Percentiles rank a stretch among this genome's conserved stretches.
Evolutionary conservation across 768 basidiomycete species (phyloP).

Genomic region (Udeniomyces megalosporus): DNA sequence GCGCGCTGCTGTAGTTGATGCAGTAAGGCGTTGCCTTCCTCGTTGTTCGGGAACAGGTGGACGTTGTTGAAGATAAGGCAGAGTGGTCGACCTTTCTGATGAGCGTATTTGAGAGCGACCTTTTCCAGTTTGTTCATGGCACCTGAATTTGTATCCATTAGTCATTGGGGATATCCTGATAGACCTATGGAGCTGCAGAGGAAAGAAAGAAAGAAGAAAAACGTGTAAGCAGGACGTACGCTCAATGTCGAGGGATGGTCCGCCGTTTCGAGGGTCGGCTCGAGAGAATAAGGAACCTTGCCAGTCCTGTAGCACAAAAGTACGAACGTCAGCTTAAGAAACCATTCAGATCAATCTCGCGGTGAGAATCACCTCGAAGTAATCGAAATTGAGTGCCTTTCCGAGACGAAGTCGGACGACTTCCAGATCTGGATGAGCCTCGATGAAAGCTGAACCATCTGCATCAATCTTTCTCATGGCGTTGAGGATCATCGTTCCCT

Average conservation of each 20-base stretch:
- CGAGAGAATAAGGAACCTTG: conserved; percentile 6
- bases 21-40: conserved; percentile 59
- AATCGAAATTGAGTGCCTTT: conserved; percentile 24
- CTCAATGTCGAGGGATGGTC: conserved; percentile 65
- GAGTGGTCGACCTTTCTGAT: conserved; percentile 46
- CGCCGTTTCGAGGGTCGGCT: conserved; percentile 33
- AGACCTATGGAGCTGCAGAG: no score
- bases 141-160: no score
- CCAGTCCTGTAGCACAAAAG: conserved; percentile 27
- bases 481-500: conserved; percentile 69
- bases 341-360: neutral
- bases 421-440: conserved; percentile 72
- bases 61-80: conserved; percentile 61
- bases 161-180: no score
- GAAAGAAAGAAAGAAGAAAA: no score
- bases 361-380: neutral
- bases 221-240: no score
- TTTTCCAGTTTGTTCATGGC: conserved; percentile 66
- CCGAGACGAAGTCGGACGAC: conserved; percentile 73
- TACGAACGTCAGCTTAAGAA: neutral
- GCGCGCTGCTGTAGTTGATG: conserved; percentile 72
- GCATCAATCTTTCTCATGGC: conserved; percentile 60
- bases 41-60: conserved; percentile 41
- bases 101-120: conserved; percentile 53
- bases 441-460: conserved; percentile 50